These are phyloP conservation scores for Apostasia shenzhenica DNA, from an alignment of 106 monocot genomes.

Conservation along the genomic window DNA sequence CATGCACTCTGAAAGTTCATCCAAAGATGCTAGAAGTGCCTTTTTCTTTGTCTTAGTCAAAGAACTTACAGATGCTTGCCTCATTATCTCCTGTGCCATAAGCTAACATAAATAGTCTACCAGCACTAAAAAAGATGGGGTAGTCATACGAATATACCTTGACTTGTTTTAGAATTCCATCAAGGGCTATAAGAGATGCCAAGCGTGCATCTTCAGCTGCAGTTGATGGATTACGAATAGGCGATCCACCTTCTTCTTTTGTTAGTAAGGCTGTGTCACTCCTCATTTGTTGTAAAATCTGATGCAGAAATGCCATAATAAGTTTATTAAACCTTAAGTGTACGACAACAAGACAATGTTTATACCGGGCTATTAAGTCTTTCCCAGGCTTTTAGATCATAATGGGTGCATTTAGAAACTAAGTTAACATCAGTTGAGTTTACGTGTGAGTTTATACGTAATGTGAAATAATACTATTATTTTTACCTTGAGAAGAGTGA, in stretches of 20 bases:
- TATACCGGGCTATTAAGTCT: too few species aligned
- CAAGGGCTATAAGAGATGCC: constrained; percentile 94
- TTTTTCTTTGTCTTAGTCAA: constrained; percentile 79
- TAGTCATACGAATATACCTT: constrained; percentile 32
- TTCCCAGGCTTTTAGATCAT: too few species aligned
- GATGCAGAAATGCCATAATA: constrained; percentile 1
- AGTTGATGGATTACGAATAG: constrained; percentile 91
- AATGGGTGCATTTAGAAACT: too few species aligned
- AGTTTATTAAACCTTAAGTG: neutral
- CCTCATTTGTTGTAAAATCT: constrained; percentile 97
- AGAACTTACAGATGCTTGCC: constrained; percentile 51
- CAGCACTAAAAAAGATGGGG: neutral
- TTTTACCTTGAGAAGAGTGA: too few species aligned
- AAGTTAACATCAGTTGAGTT: too few species aligned
- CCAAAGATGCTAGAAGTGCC: constrained; percentile 51
- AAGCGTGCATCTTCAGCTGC: constrained; percentile 97
- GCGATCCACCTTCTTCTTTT: constrained; percentile 96
- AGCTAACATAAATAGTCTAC: neutral
- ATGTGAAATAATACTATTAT: too few species aligned
- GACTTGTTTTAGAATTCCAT: constrained; percentile 77
- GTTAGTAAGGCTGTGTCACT: constrained; percentile 74
- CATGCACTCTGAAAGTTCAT: constrained; percentile 74
- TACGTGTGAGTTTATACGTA: too few species aligned
- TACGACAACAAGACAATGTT: neutral
- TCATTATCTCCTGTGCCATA: constrained; percentile 67